Evolutionary conservation across 208 protist genomes (phyloP), one percentile per base, ranked within the genome.

Genomic region (Strigomonas culicis): DNA sequence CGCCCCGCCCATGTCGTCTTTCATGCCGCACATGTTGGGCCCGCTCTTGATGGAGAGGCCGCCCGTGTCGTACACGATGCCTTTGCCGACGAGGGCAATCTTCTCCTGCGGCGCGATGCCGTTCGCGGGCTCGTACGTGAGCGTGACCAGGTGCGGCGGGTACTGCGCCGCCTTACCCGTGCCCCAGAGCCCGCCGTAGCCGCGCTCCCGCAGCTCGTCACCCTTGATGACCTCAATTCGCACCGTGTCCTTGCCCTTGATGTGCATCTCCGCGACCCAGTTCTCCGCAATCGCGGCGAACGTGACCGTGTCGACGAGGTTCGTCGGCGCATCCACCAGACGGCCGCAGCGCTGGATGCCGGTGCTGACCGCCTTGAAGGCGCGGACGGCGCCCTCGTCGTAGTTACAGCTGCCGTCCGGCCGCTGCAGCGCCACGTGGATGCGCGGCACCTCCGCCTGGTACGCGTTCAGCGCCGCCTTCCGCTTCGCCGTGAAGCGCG

Each of bases 61-160:
- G 27, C 94, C 94, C 3, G 83, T 92, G 76, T 97, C 94, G 72
- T 97, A 97, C 43, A 93, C 86, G 70, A 97, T 95, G 51, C 92
- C 94, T 52, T 97, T 97, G 25, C 93, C 93, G 24, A 96, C 90
- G 56, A 93, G 83, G 3, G 85, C 88, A 2, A 93, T 66, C 44
- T 79, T 81, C 52, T 90, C 77, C 57, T 82, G 44, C 19, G 85
- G 82, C 2, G 49, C 46, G 25, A 86, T 86, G 31, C 74, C 75
- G 4, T 34, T 68, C 44, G 72, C 32, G 1, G 88, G 84, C 59
- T 87, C 74, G 74, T 94, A 91, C 27, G 80, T 81, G 30, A 97
- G 72, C 17, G 85, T 92, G 39, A 90, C 85, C 11, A 97, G 73
- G 44, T 79, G 70, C 32, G 91, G 86, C 6, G 86, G 86, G 73